Base-by-base conservation (phyloP, 441 rosid genomes). In the Gossypium gossypioides region DNA sequence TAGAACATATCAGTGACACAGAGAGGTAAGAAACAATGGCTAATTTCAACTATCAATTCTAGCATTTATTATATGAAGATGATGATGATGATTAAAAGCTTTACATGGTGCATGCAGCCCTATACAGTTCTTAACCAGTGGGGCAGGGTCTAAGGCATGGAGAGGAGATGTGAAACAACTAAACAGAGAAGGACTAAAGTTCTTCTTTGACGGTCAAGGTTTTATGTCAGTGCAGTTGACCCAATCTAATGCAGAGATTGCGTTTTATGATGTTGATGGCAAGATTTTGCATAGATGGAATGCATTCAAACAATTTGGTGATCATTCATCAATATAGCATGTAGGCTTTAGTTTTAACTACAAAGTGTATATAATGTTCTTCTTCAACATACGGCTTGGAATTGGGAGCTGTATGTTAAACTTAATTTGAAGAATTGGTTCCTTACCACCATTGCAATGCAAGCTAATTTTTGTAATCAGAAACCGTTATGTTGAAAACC, bases 1-100 rank as follows among this genome's bases (percentile, higher is more conserved):
- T 89, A 18, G 77, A 89, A 58, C 94, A 82, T 57, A 87, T 89
- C 2, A 78, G 82, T 59, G 90, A 89, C 40, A 78, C 78, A 34
- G 78, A 82, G 18, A 82, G 84, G 85, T 80, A 70, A 29, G 21
- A 25, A n/a, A 4, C 61, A 22, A 22, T 56, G 61, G 4, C 61
- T 27, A 13, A 58, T 58, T 9, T 29, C 3, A 57, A 27, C 15
- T 9, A 56, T 5, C 24, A 52, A 6, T 3, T 56, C 60, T 56
- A 12, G 6, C 29, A 51, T 50, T n/a, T 6, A 18, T 16, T 51
- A 19, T 51, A 16, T 16, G 56, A 51, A 51, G 56, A 51, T 51
- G 25, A 24, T 24, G 22, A 51, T 6, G 18, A 2, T n/a, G 16
- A 16, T 22, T 52, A 52, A 19, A 7, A 7, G 59, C 60, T 54